These are phyloP conservation scores for Sclerotinia nivalis DNA, from an alignment of 2,329 filamentous ascomycete genomes.

Conservation along the genomic window DNA sequence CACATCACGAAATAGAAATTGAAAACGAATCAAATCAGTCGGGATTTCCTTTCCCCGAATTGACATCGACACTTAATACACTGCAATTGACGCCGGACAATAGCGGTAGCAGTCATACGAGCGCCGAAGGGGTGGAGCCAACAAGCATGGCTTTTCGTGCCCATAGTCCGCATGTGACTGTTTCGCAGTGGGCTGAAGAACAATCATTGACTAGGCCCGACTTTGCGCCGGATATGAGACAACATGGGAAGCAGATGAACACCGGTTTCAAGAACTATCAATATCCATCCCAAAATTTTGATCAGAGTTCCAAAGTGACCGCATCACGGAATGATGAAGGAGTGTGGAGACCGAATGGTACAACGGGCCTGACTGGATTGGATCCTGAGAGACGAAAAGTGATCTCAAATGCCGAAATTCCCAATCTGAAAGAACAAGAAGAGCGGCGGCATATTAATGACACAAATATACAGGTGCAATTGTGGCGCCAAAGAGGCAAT, in stretches of 20 bases:
- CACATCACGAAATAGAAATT: slow-evolving; percentile 33
- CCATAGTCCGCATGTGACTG: slow-evolving; percentile 33
- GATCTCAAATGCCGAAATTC: slow-evolving; percentile 32
- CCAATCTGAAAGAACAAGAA: slow-evolving; percentile 41
- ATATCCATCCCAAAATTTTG: slow-evolving; percentile 23
- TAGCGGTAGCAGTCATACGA: slow-evolving; percentile 41
- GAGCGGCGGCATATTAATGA: slow-evolving; percentile 34
- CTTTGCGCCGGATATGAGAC: slow-evolving; percentile 24
- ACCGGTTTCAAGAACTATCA: slow-evolving; percentile 24
- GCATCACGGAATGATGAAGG: slow-evolving; percentile 36
- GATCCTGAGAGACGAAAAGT: slow-evolving; percentile 37
- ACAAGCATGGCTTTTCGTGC: slow-evolving; percentile 32
- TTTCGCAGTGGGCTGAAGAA: slow-evolving; percentile 34
- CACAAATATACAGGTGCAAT: slow-evolving; percentile 41
- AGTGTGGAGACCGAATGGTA: slow-evolving; percentile 33
- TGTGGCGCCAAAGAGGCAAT: slow-evolving; percentile 39
- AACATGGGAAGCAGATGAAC: slow-evolving; percentile 19
- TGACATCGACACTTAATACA: slow-evolving; percentile 26
- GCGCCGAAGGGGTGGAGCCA: slow-evolving; percentile 37
- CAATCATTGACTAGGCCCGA: slow-evolving; percentile 24
- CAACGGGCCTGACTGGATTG: slow-evolving; percentile 36
- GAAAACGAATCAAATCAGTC: slow-evolving; percentile 30
- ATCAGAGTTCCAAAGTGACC: slow-evolving; percentile 18
- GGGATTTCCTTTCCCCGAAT: slow-evolving; percentile 26
- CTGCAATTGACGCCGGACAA: slow-evolving; percentile 40